Base-by-base conservation (phyloP, 306 rosid species). In the Prunus padus region DNA sequence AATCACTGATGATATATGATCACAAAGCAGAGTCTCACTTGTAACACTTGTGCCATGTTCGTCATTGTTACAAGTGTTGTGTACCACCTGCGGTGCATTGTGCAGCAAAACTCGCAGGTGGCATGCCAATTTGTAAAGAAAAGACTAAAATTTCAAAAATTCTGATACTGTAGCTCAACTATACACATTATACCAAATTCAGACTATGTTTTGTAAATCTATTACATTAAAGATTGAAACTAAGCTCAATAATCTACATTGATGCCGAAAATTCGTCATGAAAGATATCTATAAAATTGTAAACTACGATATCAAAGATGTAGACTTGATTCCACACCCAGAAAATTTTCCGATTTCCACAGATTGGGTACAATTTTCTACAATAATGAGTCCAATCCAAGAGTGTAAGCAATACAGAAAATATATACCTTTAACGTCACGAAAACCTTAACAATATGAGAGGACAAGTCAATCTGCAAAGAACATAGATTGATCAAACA, bases 401-500 rank as follows among this genome's bases (percentile, higher is more conserved):
- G 12, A 31, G 1, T 4, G 18, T 18, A 28, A 26, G 20, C 57
- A 74, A 33, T 37, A 28, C 19, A 3, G 19, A 72, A 84, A 70
- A 61, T 18, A 31, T 49, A 4, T 83, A 95, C 99, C 99, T 92
- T 92, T 74, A 95, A 78, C 70, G 99, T 92, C 87, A 95, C 80
- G 86, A 85, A 92, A 82, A 89, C 96, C 87, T 85, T 95, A 56
- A 86, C 69, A 54, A 95, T 92, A 69, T 95, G 99, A 71, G 99
- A 89, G 75, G 83, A 75, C 86, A 92, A 79, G 81, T 95, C 99
- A 84, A 95, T 90, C 99, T 95, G 97, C 88, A 88, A 90, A 54
- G 22, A 3, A 28, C 68, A 72, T 50, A 28, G 16, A 73, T 44
- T 59, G n/a, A 73, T 5, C 20, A 51, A 37, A 30, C n/a, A 46